Conservation (phyloP, 2,329 filamentous ascomycete species). For the Drechslerella dactyloides region DNA sequence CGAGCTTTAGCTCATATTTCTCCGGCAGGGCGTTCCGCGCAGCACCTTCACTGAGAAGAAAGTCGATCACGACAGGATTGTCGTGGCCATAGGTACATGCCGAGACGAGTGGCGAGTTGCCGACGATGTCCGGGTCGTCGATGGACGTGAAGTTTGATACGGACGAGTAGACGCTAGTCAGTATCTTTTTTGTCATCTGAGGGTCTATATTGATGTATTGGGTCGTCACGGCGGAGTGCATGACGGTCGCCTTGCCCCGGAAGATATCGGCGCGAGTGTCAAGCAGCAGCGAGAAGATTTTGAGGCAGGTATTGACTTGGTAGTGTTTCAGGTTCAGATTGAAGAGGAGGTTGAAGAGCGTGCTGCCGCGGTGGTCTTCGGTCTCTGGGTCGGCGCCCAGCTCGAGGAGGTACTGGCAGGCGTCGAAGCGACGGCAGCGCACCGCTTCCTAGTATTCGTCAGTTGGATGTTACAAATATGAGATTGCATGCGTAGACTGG, state of each 20-base stretch:
- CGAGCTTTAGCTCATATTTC: constrained; percentile 8
- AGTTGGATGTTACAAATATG: not conserved
- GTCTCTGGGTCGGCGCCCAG: constrained; percentile 42
- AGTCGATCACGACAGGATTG: constrained; percentile 32
- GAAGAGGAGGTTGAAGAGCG: constrained; percentile 43
- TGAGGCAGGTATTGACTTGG: constrained; percentile 41
- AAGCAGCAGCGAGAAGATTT: constrained; percentile 41
- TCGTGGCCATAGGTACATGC: constrained; percentile 44
- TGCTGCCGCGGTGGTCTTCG: constrained; percentile 41
- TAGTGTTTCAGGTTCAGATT: constrained; percentile 40
- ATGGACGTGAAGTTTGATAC: constrained; percentile 36
- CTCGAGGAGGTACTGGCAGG: constrained; percentile 32
- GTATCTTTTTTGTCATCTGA: constrained; percentile 10
- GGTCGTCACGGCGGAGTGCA: constrained; percentile 42
- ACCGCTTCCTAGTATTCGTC: constrained; percentile 32
- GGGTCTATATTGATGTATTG: constrained; percentile 39
- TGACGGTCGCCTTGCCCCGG: constrained; percentile 40
- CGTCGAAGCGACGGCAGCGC: constrained; percentile 38
- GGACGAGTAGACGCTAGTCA: constrained; percentile 32
- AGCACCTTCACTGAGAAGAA: constrained; percentile 26
- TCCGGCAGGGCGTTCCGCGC: constrained; percentile 8
- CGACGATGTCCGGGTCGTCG: constrained; percentile 32
- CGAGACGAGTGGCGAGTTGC: constrained; percentile 39
- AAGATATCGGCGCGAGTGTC: constrained; percentile 37
- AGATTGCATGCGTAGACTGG: not conserved